Evolutionary conservation across 148 eudicot species (phyloP), one percentile per base, ranked within the genome.

Genomic region (Rhododendron mucronatum): DNA sequence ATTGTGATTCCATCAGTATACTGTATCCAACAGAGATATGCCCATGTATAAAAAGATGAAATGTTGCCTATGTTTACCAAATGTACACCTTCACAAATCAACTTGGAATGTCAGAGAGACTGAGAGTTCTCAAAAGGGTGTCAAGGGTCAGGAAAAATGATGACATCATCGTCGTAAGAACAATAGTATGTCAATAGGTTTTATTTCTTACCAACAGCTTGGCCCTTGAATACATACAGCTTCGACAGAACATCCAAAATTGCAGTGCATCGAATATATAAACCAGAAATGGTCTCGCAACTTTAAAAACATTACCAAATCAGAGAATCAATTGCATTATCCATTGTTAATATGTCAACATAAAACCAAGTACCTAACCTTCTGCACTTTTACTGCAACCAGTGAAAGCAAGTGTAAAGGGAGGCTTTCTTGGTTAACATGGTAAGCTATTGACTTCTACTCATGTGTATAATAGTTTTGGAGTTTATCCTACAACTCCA

Each of bases 371-470:
- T 80, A 51, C 35, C 37, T 53, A 45, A 45, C 57, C 57, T 47
- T 44, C 33, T 20, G 8, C 10, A 4, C 30, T 10, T 41, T 41
- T 47, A 47, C 26, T 47, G 55, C 18, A n/a, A 78, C 3, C 18
- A 18, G 82, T 48, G 57, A 79, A 45, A n/a, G 37, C 57, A 79
- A 26, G 55, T 48, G 82, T 30, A 79, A 45, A 47, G 20, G 10
- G 8, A 47, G 82, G 18, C 12, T 78, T 78, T 48, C 61, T 78
- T 78, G 30, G 37, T 30, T 14, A 80, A 80, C 35, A 80, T 3
- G 61, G 61, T 13, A 80, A 80, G 63, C 23, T 26, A 51, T 80
- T 80, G 82, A 79, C 30, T 79, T 78, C 82, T 80, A 30, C 18
- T 47, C 11, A 21, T 6, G 3, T 33, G 3, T n/a, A 80, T 41